Evolutionary conservation across 108 stramenopile genomes (phyloP).

Genomic region (Cyclotella distinguenda): DNA sequence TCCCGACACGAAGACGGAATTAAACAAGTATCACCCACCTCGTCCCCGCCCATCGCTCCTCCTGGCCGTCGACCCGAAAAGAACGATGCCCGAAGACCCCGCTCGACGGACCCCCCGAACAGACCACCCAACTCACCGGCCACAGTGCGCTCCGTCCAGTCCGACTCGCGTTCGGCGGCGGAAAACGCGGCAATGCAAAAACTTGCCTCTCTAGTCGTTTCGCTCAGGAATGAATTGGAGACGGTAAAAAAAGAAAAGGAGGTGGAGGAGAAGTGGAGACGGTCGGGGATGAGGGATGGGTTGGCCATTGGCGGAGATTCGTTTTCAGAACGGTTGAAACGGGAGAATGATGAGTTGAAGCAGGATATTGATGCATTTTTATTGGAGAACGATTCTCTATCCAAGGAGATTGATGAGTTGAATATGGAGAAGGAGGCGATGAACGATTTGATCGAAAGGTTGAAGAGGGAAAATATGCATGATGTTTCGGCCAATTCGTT

Average conservation of each 20-base stretch:
- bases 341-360: conserved; percentile 32
- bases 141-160: background rate
- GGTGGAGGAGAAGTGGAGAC: conserved; percentile 22
- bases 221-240: conserved; percentile 27
- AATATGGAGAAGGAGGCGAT: conserved; percentile 32
- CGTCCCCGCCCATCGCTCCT: background rate
- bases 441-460: conserved; percentile 36
- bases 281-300: background rate
- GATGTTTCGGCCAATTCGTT: background rate
- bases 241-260: conserved; percentile 15
- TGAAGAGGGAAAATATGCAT: conserved; percentile 18
- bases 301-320: background rate
- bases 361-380: conserved; percentile 40
- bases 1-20: background rate
- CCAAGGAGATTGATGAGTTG: conserved; percentile 18
- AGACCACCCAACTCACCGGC: background rate
- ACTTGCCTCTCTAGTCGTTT: conserved; percentile 37
- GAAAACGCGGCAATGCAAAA: conserved; percentile 45
- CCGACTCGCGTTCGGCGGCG: background rate
- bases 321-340: conserved; percentile 2
- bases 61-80: background rate
- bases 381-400: conserved; percentile 26
- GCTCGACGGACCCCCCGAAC: background rate
- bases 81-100: background rate
- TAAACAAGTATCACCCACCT: background rate